phyloP scores from a whole-genome alignment of 352 stramenopile species.

The Globisporangium emineosum region DNA sequence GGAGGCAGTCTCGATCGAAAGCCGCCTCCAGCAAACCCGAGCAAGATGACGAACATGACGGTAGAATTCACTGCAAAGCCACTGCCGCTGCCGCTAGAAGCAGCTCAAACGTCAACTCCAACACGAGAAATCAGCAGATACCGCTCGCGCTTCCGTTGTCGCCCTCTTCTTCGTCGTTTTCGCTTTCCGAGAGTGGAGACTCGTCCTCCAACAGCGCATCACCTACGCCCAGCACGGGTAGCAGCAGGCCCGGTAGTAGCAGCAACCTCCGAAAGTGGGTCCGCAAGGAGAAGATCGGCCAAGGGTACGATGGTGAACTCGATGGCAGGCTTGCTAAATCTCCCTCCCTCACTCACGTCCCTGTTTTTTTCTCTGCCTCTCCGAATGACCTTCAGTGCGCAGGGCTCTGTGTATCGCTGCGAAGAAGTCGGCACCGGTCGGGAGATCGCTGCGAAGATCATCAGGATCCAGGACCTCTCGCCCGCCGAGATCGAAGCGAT shows the following conservation, averaged over 20 bases:
- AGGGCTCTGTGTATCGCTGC: constrained; percentile 73
- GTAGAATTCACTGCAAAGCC: background rate
- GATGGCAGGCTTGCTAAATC: too few species aligned
- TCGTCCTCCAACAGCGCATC: constrained; percentile 22
- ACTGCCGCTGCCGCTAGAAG: background rate
- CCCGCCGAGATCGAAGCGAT: constrained; percentile 47
- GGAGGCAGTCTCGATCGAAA: background rate
- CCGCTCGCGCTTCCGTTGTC: constrained; percentile 20
- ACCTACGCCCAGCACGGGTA: constrained; percentile 17
- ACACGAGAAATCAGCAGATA: background rate
- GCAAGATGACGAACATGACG: background rate
- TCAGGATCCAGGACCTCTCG: constrained; percentile 56
- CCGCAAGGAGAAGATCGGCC: constrained; percentile 79
- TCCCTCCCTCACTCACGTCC: background rate
- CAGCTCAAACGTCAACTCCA: background rate
- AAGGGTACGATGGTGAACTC: constrained; percentile 39
- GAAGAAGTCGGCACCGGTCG: constrained; percentile 46
- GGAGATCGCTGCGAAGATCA: constrained; percentile 68
- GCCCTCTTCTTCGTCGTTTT: constrained; percentile 23
- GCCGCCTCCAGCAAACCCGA: background rate
- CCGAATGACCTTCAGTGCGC: constrained; percentile 23
- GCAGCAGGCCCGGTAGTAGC: constrained; percentile 2
- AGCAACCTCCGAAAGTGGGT: constrained; percentile 36
- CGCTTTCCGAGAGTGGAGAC: constrained; percentile 28
- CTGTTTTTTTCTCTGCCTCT: background rate